Evolutionary conservation across 768 basidiomycete genomes (phyloP).

Genomic region (Hygrocybe coccinea): DNA sequence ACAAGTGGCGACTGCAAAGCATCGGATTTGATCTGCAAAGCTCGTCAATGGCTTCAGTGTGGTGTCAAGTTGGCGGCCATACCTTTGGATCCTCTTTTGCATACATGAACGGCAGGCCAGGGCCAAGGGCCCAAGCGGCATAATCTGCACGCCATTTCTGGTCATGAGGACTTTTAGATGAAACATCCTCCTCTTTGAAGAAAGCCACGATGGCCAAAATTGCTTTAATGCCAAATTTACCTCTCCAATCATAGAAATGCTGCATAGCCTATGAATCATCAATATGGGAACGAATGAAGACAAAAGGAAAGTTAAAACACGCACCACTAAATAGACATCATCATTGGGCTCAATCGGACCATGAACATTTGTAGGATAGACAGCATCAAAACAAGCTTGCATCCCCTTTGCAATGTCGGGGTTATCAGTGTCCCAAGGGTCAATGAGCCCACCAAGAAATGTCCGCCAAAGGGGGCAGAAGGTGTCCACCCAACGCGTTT

Average conservation of each 20-base stretch:
- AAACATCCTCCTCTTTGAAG: background rate
- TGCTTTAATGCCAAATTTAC: no score
- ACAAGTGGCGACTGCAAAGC: background rate
- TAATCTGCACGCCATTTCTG: background rate
- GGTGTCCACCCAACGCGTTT: background rate
- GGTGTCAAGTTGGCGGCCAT: background rate
- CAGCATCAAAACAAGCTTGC: background rate
- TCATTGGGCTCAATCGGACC: background rate
- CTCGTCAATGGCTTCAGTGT: background rate
- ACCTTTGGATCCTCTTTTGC: background rate
- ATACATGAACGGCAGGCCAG: background rate
- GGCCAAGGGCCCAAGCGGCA: background rate
- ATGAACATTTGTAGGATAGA: background rate
- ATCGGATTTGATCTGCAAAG: background rate
- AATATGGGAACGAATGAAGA: no score
- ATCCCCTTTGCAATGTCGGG: background rate
- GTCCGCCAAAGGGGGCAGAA: background rate
- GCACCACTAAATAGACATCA: background rate
- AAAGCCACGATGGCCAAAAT: background rate
- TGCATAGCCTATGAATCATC: no score
- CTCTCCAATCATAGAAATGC: no score
- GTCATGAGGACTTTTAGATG: background rate
- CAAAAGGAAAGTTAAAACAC: no score
- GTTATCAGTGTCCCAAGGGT: background rate
- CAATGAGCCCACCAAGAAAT: background rate